Conservation (phyloP, 73 alveolate genomes). For the Uronychia setigera region DNA sequence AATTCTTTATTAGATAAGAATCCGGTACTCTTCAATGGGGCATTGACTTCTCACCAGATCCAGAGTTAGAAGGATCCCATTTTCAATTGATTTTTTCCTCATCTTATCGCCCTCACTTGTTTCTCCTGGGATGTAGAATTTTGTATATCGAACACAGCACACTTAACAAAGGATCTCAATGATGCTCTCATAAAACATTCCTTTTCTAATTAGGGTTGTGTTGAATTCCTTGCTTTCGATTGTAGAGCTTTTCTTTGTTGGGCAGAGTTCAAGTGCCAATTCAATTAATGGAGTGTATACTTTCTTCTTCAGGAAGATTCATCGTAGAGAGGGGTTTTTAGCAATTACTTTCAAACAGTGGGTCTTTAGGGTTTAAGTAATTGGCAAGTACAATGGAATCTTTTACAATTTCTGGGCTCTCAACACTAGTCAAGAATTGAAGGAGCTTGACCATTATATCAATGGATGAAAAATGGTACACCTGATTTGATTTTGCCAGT, state of each 20-base stretch:
- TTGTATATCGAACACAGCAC: constrained; percentile 25
- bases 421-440: background rate
- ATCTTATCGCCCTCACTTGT: constrained; percentile 34
- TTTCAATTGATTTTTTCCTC: constrained; percentile 25
- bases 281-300: constrained; percentile 17
- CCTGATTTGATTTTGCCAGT: constrained; percentile 30
- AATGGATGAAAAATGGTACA: constrained; percentile 5
- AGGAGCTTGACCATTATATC: constrained; percentile 19
- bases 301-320: constrained; percentile 24
- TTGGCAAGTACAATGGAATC: constrained; percentile 1
- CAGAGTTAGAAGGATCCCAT: constrained; percentile 19
- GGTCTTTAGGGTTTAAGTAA: background rate
- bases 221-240: constrained; percentile 1
- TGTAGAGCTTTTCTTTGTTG: background rate
- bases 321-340: constrained; percentile 33
- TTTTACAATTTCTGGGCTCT: constrained; percentile 13
- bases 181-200: background rate
- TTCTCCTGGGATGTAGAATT: constrained; percentile 52
- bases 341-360: constrained; percentile 30
- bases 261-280: constrained; percentile 11
- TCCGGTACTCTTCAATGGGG: background rate
- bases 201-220: background rate
- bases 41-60: background rate
- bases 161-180: constrained; percentile 9
- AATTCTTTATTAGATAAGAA: background rate